Base-by-base conservation (phyloP, 2,329 filamentous ascomycete genomes). In the Trichoderma brevicompactum region DNA sequence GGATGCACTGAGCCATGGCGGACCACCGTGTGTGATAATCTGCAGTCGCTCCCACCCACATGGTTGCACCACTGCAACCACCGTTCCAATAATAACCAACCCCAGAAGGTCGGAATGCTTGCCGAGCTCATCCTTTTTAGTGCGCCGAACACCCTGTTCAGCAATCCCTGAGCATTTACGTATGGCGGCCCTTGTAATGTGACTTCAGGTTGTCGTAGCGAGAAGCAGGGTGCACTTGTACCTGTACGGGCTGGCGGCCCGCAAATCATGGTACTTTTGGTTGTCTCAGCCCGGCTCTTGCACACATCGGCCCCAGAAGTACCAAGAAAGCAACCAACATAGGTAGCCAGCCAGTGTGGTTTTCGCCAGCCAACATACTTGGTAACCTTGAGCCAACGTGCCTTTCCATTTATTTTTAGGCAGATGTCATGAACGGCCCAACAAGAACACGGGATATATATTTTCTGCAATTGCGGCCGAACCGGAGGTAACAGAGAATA, bases 81-180 rank as follows among this genome's bases (percentile, higher is more conserved):
- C 49, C 46, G 36, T 66, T 66, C 64, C 64, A 66, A 64, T 55
- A 64, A 64, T 66, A 64, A 66, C 49, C 59, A 58, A 60, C 56
- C 60, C 56, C 60, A 64, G 65, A 64, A 50, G 65, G 60, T 53
- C 65, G 65, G 65, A 66, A 66, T 53, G 49, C 65, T 66, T 66
- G 65, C 65, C 65, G 65, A 66, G 65, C 65, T 58, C 65, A 64
- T 66, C 50, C 17, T 56, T 53, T 63, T 56, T 66, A 66, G 65
- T 66, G 65, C 65, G 65, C 65, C 65, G 65, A 66, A 66, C 59
- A 66, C 65, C 65, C 65, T 66, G 65, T 58, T 43, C 50, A 64
- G 32, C 41, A 50, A 48, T 46, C 64, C 56, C 41, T 55, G 61
- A 17, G 17, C 52, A 32, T 48, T 40, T 55, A 46, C 34, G 34